phyloP scores from a whole-genome alignment of 257 asterid species.

The Parsonsia alboflavescens region DNA sequence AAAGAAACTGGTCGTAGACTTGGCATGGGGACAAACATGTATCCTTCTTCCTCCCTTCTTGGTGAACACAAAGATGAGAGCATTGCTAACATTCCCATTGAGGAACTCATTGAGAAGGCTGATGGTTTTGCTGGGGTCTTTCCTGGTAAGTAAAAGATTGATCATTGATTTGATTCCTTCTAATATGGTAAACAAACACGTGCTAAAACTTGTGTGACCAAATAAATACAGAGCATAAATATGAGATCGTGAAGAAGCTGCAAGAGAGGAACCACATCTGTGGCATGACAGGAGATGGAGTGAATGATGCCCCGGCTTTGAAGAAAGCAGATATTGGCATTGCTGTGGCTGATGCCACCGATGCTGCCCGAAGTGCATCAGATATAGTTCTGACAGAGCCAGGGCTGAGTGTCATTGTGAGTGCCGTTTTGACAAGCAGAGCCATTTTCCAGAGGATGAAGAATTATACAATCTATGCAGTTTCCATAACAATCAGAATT shows the following conservation, averaged over 20 bases:
- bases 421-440: constrained; percentile 45
- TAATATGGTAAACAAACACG: neutral
- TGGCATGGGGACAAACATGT: constrained; percentile 53
- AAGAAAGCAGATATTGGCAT: constrained; percentile 50
- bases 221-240: constrained; percentile 38
- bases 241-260: constrained; percentile 42
- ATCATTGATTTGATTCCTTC: neutral
- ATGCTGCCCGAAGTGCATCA: constrained; percentile 49
- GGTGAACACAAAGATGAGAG: constrained; percentile 39
- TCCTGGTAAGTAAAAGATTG: constrained; percentile 27
- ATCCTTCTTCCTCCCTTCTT: constrained; percentile 47
- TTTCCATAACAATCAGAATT: constrained; percentile 47
- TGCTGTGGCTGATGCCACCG: constrained; percentile 52
- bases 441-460: constrained; percentile 54
- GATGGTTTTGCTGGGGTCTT: constrained; percentile 53
- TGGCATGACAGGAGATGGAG: constrained; percentile 57
- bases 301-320: constrained; percentile 47
- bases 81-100: constrained; percentile 37
- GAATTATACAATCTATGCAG: constrained; percentile 50
- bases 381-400: constrained; percentile 44
- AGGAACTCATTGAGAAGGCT: constrained; percentile 47
- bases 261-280: constrained; percentile 47
- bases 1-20: constrained; percentile 50
- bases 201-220: neutral
- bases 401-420: constrained; percentile 41